Percentiles rank a stretch among this genome's conserved stretches.
phyloP scores from a whole-genome alignment of 768 basidiomycete species.

The Lactifluus rugatus region DNA sequence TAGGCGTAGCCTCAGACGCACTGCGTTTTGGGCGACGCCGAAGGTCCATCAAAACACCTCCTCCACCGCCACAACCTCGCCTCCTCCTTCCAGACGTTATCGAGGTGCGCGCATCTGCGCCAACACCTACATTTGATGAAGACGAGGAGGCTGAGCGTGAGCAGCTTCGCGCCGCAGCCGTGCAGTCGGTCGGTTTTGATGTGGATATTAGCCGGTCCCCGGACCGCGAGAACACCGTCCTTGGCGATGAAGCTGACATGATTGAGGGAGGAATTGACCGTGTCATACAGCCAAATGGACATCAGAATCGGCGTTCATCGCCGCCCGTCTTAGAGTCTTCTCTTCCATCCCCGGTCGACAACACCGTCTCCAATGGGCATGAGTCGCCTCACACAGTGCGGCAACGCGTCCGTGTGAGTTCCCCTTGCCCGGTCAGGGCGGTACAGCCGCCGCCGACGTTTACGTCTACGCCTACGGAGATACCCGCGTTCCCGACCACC shows the following conservation, averaged over 20 bases:
- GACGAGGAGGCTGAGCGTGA: slow-evolving; percentile 65
- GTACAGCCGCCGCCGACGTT: slow-evolving; percentile 1
- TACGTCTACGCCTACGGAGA: slow-evolving; percentile 6
- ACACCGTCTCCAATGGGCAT: neutral
- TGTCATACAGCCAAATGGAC: neutral
- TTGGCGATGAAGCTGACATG: slow-evolving; percentile 33
- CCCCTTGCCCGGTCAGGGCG: neutral
- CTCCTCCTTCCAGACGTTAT: slow-evolving; percentile 59
- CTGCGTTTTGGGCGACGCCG: slow-evolving; percentile 18
- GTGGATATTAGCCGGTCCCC: slow-evolving; percentile 37
- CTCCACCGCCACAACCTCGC: slow-evolving; percentile 27
- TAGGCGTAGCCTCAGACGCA: slow-evolving; percentile 23
- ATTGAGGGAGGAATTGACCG: slow-evolving; percentile 18
- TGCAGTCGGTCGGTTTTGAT: slow-evolving; percentile 63
- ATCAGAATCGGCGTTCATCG: neutral
- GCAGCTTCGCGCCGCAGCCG: slow-evolving; percentile 65
- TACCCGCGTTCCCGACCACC: slow-evolving; percentile 59
- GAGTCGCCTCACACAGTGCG: slow-evolving; percentile 7
- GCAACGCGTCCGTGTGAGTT: neutral
- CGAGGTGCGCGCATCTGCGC: slow-evolving; percentile 38
- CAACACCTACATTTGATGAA: slow-evolving; percentile 26
- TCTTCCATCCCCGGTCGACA: neutral
- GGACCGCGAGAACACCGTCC: slow-evolving; percentile 26
- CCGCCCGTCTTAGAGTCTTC: neutral
- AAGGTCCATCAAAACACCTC: slow-evolving; percentile 20